Conservation (phyloP, 2,329 filamentous ascomycete genomes). For the Grosmannia serpens region DNA sequence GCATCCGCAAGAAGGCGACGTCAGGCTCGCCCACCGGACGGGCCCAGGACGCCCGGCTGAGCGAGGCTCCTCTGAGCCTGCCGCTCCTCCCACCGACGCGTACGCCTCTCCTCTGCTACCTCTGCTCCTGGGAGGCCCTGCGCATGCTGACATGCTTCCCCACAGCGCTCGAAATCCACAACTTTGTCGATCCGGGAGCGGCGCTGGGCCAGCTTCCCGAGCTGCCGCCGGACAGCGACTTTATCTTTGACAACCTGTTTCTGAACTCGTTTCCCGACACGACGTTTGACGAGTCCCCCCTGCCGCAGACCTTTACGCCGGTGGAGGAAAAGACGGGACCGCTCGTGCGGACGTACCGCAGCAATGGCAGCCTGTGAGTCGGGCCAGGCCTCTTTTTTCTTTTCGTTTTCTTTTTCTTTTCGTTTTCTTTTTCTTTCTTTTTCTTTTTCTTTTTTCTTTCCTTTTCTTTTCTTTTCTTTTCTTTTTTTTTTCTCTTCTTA, state of each 20-base stretch:
- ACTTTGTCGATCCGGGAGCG: slow-evolving; percentile 34
- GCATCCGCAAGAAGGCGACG: slow-evolving; percentile 27
- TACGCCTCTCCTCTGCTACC: not conserved
- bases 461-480: not conserved
- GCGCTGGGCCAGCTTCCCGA: slow-evolving; percentile 34
- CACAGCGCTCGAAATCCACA: slow-evolving; percentile 23
- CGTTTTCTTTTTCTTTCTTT: not conserved
- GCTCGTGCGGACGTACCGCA: slow-evolving; percentile 30
- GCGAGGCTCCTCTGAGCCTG: slow-evolving; percentile 18
- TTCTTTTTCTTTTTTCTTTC: not conserved
- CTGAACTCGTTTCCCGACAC: slow-evolving; percentile 12
- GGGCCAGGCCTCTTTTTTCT: not conserved
- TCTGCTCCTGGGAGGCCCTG: not conserved
- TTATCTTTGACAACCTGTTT: slow-evolving; percentile 29
- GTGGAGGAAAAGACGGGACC: slow-evolving; percentile 14
- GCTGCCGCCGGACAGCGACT: slow-evolving; percentile 33
- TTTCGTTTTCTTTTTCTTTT: not conserved
- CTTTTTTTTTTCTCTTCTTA: not conserved
- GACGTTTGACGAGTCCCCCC: slow-evolving; percentile 9
- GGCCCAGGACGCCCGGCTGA: slow-evolving; percentile 2
- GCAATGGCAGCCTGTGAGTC: slow-evolving; percentile 28
- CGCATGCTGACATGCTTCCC: not conserved
- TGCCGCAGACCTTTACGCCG: slow-evolving; percentile 10
- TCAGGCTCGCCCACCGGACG: slow-evolving; percentile 15
- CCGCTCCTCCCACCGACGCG: not conserved